Evolutionary conservation across 2,329 filamentous ascomycete genomes (phyloP).

Genomic region (Erysiphe neolycopersici): DNA sequence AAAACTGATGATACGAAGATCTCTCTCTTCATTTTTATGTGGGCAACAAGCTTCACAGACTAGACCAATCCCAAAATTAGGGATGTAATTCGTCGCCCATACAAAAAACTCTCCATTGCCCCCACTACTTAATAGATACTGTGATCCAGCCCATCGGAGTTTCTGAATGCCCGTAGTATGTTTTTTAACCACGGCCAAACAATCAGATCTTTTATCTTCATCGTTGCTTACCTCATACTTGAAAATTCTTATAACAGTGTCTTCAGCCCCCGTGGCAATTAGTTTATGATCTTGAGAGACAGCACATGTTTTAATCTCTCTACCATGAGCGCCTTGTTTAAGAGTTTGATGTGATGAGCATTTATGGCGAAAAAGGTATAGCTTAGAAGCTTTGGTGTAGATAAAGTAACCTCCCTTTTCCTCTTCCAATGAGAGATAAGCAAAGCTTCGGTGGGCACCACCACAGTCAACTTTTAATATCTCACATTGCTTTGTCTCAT

Average conservation of each 20-base stretch:
- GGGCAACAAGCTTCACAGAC: slow-evolving; percentile 28
- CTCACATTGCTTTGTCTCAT: slow-evolving; percentile 43
- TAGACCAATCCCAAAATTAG: slow-evolving; percentile 24
- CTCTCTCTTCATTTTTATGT: slow-evolving; percentile 24
- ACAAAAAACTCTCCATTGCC: slow-evolving; percentile 75
- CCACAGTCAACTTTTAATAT: slow-evolving; percentile 54
- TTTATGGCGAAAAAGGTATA: slow-evolving; percentile 19
- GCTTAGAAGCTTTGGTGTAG: slow-evolving; percentile 41
- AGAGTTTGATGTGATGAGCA: slow-evolving; percentile 21
- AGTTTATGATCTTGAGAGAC: slow-evolving; percentile 17
- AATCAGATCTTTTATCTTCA: slow-evolving; percentile 12
- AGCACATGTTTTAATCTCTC: slow-evolving; percentile 50
- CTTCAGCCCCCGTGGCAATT: slow-evolving; percentile 42
- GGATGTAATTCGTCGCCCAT: slow-evolving; percentile 37
- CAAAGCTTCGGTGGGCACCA: slow-evolving; percentile 57
- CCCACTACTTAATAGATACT: slow-evolving; percentile 57
- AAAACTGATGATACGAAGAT: slow-evolving; percentile 63
- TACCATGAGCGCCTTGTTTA: slow-evolving; percentile 50
- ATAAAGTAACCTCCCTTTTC: slow-evolving; percentile 27
- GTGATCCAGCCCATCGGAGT: slow-evolving; percentile 34
- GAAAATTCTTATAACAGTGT: slow-evolving; percentile 54
- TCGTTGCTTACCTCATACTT: slow-evolving; percentile 13
- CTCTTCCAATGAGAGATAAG: slow-evolving; percentile 16
- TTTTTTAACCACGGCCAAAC: slow-evolving; percentile 38
- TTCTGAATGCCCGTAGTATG: slow-evolving; percentile 63